phyloP scores from a whole-genome alignment of 495 filamentous ascomycete genomes.

The Penicillium coffeae region DNA sequence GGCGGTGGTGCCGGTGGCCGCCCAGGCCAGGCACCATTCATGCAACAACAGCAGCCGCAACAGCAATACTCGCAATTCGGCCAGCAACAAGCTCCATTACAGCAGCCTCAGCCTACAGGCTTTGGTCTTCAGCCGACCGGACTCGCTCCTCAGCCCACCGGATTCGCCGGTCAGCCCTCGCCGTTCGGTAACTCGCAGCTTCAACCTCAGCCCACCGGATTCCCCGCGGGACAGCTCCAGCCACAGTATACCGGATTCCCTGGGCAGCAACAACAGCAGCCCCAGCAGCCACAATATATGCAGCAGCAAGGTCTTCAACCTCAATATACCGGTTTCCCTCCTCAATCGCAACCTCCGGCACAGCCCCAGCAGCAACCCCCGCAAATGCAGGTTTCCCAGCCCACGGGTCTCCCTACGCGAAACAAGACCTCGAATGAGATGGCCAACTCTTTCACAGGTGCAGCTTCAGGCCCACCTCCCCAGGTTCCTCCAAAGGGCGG shows the following conservation, averaged over 20 bases:
- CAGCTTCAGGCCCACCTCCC: conserved; percentile 33
- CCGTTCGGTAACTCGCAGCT: conserved; percentile 34
- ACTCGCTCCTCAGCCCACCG: conserved; percentile 50
- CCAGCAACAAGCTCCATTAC: conserved; percentile 45
- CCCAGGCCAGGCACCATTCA: conserved; percentile 57
- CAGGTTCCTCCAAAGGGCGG: conserved; percentile 53
- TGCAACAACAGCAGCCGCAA: conserved; percentile 44
- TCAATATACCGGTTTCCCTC: conserved; percentile 40
- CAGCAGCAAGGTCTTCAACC: conserved; percentile 22
- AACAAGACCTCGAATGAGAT: conserved; percentile 76
- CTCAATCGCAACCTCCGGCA: conserved; percentile 28
- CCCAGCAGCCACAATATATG: conserved; percentile 28
- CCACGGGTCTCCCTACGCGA: conserved; percentile 39
- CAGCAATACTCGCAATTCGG: conserved; percentile 47
- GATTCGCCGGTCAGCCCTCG: conserved; percentile 42
- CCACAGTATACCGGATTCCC: conserved; percentile 56
- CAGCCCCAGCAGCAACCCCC: conserved; percentile 28
- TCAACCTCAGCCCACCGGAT: conserved; percentile 56
- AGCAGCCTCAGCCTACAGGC: conserved; percentile 54
- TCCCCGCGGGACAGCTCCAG: conserved; percentile 60
- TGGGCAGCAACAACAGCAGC: conserved; percentile 42
- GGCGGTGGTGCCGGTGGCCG: conserved; percentile 72
- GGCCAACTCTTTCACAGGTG: conserved; percentile 73
- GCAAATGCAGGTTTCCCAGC: conserved; percentile 46
- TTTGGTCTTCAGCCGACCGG: conserved; percentile 47